A percentile compares a stretch with the other conserved stretches of the same genome.
phyloP scores from a whole-genome alignment of 495 filamentous ascomycete species.

The Niebla homalea region DNA sequence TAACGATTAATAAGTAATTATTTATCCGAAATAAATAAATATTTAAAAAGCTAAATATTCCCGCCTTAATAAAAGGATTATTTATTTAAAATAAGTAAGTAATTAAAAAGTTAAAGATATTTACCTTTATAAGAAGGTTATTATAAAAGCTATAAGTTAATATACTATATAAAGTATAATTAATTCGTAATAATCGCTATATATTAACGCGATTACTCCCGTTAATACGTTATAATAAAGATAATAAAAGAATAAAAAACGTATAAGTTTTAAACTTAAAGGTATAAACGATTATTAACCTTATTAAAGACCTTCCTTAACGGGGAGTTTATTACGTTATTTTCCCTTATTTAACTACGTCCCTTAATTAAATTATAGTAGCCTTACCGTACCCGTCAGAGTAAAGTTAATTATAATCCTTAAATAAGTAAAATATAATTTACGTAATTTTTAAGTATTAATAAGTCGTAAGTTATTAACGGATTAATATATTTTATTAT shows the following conservation, averaged over 20 bases:
- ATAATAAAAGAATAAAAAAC: too few relatives aligned
- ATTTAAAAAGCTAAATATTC: not conserved
- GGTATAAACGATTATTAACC: too few relatives aligned
- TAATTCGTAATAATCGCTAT: not conserved
- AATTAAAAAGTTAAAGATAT: not conserved
- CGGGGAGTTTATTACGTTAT: too few relatives aligned
- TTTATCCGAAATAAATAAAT: not conserved
- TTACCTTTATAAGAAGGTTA: too few relatives aligned
- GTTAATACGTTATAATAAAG: not conserved
- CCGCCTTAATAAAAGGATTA: not conserved
- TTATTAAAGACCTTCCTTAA: too few relatives aligned
- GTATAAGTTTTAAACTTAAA: too few relatives aligned
- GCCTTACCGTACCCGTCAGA: too few relatives aligned
- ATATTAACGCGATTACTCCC: not conserved
- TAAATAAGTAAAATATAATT: not conserved
- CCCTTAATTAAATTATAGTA: too few relatives aligned
- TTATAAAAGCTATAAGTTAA: too few relatives aligned
- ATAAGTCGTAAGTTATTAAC: not conserved
- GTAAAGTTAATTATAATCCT: too few relatives aligned
- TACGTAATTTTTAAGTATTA: not conserved
- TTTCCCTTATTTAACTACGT: too few relatives aligned
- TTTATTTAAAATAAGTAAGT: not conserved
- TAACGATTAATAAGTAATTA: not conserved
- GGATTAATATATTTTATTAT: not conserved
- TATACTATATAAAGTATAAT: too few relatives aligned